Evolutionary conservation across 192 early-diverging fungal genomes (phyloP), one percentile per base, ranked within the genome.

Genomic region (Funneliformis mosseae): DNA sequence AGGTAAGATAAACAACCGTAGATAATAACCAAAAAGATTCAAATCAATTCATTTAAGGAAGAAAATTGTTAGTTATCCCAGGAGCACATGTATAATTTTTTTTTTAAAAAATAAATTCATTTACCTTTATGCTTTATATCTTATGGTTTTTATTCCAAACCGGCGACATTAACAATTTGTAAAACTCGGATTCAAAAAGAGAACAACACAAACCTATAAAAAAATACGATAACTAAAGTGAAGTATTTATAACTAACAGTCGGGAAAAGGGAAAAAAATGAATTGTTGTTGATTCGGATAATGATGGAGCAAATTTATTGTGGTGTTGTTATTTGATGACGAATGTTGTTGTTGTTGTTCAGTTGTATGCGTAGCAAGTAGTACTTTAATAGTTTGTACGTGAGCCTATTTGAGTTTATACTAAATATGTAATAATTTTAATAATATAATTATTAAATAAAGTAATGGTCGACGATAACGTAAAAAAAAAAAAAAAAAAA

Each of bases 371-470:
- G 50, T 55, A 55, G 50, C 21, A 55, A 14, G 50, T 55, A 55
- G 50, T 55, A 55, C 50, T 55, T 16, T 55, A 55, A 55, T 55
- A 55, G 50, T 55, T 55, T 55, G 50, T 55, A 55, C 50, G 50
- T 55, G 50, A 18, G 18, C 16, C 21, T 55, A 21, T 21, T 21
- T 55, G 16, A 55, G 50, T 18, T 55, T 55, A 55, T 55, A 55
- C 50, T 55, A 55, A 21, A 55, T 55, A 55, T 55, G 50, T 55
- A 55, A 55, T 55, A 55, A 55, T 55, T 14, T 55, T 18, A 55
- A 55, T 55, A 55, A 55, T 55, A 55, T 55, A n/a, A n/a, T n/a
- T n/a, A 55, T 55, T 55, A 55, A 55, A 55, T 55, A 55, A 45
- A 55, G 50, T 55, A 55, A 55, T 55, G 50, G 50, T 55, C 50